Conservation (phyloP, 2,329 filamentous ascomycete genomes). For the Mollisia scopiformis region DNA sequence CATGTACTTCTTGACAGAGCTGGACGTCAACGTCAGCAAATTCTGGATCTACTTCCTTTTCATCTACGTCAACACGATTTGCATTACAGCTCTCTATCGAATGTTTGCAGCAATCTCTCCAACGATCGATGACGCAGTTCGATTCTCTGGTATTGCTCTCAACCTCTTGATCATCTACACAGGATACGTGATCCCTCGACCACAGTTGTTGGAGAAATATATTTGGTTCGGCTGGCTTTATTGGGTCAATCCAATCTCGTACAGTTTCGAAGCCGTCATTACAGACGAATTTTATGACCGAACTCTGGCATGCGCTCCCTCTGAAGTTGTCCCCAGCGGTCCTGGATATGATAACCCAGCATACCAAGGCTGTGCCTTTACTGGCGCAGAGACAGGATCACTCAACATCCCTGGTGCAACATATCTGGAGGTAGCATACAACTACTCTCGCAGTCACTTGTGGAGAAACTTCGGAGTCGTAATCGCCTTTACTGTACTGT, state of each 20-base stretch:
- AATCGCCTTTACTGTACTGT: slow-evolving; percentile 75
- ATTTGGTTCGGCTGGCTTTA: slow-evolving; percentile 69
- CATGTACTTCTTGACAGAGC: slow-evolving; percentile 66
- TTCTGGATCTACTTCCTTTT: slow-evolving; percentile 70
- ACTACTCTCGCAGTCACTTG: slow-evolving; percentile 59
- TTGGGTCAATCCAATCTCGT: slow-evolving; percentile 49
- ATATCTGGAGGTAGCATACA: slow-evolving; percentile 58
- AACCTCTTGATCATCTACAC: slow-evolving; percentile 67
- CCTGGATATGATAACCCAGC: slow-evolving; percentile 52
- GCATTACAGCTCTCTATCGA: slow-evolving; percentile 65
- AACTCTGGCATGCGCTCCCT: slow-evolving; percentile 58
- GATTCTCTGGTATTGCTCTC: slow-evolving; percentile 64
- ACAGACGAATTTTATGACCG: slow-evolving; percentile 63
- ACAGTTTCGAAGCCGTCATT: slow-evolving; percentile 66
- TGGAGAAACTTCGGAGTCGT: slow-evolving; percentile 72
- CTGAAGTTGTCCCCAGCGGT: slow-evolving; percentile 62
- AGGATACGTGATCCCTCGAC: slow-evolving; percentile 70
- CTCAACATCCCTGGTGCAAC: slow-evolving; percentile 53
- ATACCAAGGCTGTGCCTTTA: slow-evolving; percentile 65
- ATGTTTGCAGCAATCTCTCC: slow-evolving; percentile 69
- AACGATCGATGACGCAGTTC: slow-evolving; percentile 66
- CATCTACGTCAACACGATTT: slow-evolving; percentile 64
- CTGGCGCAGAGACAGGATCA: slow-evolving; percentile 56
- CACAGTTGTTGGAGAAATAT: slow-evolving; percentile 57
- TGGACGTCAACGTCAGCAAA: slow-evolving; percentile 61